Evolutionary conservation across 1,284 basidiomycete species (phyloP).

Genomic region (Anthracocystis walkeri): DNA sequence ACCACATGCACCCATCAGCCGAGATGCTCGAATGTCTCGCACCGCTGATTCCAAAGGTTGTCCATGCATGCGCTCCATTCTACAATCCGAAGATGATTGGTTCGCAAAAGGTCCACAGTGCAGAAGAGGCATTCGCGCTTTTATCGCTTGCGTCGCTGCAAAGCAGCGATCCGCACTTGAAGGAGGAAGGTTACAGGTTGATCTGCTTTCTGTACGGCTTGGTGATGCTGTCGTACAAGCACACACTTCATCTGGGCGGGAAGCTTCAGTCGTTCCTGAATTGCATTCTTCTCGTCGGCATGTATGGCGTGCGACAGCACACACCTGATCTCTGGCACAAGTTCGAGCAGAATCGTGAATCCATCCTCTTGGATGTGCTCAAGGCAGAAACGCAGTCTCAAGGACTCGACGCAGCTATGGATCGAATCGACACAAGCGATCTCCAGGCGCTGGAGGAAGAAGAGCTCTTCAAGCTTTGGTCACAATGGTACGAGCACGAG

Average conservation of each 20-base stretch:
- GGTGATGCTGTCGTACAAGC: constrained; percentile 37
- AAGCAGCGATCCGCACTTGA: constrained; percentile 15
- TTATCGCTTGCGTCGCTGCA: constrained; percentile 29
- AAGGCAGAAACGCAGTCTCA: constrained; percentile 14
- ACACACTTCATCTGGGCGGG: constrained; percentile 28
- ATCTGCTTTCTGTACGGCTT: constrained; percentile 38
- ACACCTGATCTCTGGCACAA: constrained; percentile 33
- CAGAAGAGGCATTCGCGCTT: constrained; percentile 32
- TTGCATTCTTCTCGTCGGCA: constrained; percentile 29
- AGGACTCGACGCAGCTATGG: constrained; percentile 19
- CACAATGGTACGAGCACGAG: constrained; percentile 41
- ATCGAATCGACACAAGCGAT: constrained; percentile 19
- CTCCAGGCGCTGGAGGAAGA: constrained; percentile 15
- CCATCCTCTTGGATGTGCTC: constrained; percentile 32
- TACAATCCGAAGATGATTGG: constrained; percentile 40
- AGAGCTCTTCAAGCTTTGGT: constrained; percentile 22
- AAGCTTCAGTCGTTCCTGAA: constrained; percentile 33
- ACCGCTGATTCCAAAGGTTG: constrained; percentile 22
- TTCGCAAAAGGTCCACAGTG: constrained; percentile 28
- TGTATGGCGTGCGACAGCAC: constrained; percentile 28
- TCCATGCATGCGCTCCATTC: constrained; percentile 20
- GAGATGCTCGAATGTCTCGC: constrained; percentile 27
- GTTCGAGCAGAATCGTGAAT: constrained; percentile 28
- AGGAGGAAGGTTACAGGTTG: constrained; percentile 26
- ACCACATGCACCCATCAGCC: constrained; percentile 32